Percentiles rank a stretch among this genome's conserved stretches.
Conservation (phyloP, 148 eudicot species). For the Vaccinium corymbosum region DNA sequence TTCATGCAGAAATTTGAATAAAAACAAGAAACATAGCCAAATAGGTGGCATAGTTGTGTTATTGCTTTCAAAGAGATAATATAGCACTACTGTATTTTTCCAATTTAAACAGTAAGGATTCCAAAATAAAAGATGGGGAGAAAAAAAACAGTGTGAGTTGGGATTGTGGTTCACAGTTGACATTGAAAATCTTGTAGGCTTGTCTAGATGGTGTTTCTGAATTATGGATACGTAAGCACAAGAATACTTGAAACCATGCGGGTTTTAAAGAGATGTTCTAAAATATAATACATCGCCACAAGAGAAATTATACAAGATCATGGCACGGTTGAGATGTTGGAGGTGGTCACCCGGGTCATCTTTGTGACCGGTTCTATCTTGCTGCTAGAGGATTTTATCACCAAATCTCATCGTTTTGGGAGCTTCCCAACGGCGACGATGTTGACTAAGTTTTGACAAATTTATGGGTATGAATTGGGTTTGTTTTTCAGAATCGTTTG, state of each 20-base stretch:
- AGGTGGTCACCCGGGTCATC: not conserved
- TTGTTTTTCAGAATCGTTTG: not conserved
- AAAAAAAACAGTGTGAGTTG: not conserved
- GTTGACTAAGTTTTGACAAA: not conserved
- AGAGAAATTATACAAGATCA: not conserved
- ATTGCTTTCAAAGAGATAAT: slow-evolving; percentile 7
- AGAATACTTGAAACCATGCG: not conserved
- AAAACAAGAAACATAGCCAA: slow-evolving; percentile 10
- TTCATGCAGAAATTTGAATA: slow-evolving; percentile 36
- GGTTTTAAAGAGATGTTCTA: not conserved
- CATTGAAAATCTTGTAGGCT: slow-evolving; percentile 12
- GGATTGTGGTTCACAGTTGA: slow-evolving; percentile 21
- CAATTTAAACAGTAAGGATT: slow-evolving; percentile 16
- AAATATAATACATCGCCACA: not conserved
- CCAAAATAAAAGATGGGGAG: too few relatives aligned
- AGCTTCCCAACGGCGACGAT: not conserved
- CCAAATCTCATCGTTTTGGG: not conserved
- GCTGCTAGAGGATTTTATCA: not conserved
- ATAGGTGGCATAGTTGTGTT: slow-evolving; percentile 3
- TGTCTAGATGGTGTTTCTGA: slow-evolving; percentile 31
- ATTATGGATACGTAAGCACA: slow-evolving; percentile 7
- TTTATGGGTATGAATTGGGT: not conserved
- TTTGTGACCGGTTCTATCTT: not conserved
- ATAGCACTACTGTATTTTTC: slow-evolving; percentile 14
- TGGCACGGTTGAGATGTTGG: not conserved